These are phyloP conservation scores for Thalassiosira profunda DNA, from an alignment of 108 stramenopile genomes.

Conservation along the genomic window DNA sequence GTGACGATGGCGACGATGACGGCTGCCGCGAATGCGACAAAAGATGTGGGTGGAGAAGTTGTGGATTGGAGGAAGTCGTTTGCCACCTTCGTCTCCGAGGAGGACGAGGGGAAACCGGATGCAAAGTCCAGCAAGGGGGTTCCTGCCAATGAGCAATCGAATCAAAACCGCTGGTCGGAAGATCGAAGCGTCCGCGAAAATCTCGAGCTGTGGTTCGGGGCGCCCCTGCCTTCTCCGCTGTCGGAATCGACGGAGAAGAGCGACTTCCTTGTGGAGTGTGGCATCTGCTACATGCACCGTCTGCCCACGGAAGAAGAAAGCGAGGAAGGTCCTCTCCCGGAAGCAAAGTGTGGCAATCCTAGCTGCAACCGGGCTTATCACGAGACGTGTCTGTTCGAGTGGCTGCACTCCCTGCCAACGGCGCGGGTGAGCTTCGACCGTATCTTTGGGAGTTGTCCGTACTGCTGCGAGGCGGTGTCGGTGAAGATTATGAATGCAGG, in stretches of 20 bases:
- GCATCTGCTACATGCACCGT: slow-evolving; percentile 75
- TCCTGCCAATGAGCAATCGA: background rate
- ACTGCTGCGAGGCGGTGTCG: slow-evolving; percentile 64
- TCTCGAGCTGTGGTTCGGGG: slow-evolving; percentile 60
- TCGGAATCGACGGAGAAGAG: slow-evolving; percentile 53
- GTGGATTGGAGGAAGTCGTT: slow-evolving; percentile 49
- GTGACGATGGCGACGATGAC: slow-evolving; percentile 30
- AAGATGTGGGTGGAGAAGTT: slow-evolving; percentile 2
- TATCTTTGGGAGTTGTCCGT: slow-evolving; percentile 72
- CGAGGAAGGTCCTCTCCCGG: slow-evolving; percentile 53
- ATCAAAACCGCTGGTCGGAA: slow-evolving; percentile 38
- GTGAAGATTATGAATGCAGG: slow-evolving; percentile 43
- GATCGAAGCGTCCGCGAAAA: slow-evolving; percentile 54
- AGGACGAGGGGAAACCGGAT: background rate
- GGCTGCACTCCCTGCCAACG: slow-evolving; percentile 74
- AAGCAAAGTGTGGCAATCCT: slow-evolving; percentile 62
- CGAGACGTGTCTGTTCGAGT: slow-evolving; percentile 63
- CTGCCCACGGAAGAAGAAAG: slow-evolving; percentile 35
- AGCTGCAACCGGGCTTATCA: slow-evolving; percentile 66
- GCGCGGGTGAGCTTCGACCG: slow-evolving; percentile 69
- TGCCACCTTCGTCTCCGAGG: slow-evolving; percentile 28
- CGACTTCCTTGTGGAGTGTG: slow-evolving; percentile 71
- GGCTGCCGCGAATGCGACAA: slow-evolving; percentile 8
- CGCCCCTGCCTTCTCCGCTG: slow-evolving; percentile 56
- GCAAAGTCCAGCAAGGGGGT: background rate